Evolutionary conservation across 2,329 filamentous ascomycete genomes (phyloP), one percentile per base, ranked within the genome.

Genomic region (Xylaria sp.): DNA sequence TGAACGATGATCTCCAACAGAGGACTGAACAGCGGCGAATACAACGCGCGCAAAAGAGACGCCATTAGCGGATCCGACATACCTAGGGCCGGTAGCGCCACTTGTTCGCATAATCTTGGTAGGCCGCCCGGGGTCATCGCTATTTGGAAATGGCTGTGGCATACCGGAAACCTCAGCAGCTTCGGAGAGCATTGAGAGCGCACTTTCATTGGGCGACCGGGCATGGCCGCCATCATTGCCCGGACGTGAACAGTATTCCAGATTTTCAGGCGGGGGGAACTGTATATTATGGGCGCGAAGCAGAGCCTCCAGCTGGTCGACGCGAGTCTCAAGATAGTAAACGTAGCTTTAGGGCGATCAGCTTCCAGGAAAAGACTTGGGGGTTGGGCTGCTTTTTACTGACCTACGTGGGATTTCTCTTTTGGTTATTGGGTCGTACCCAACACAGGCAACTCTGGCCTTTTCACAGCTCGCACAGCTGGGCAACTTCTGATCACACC

Each of bases 341-440:
- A 98, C 93, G 83, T 98, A 98, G 80, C 91, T 93, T 71, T 50
- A 67, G 64, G 70, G 55, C 28, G 59, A 66, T 76, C 61, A 76
- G 73, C 65, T 63, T 53, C 23, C 43, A 34, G 58, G 53, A 36
- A 18, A 30, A 55, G 39, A 39, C 25, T 28, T n/a, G 34, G 7
- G 10, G 25, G 23, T 12, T 12, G 18, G 48, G 30, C 34, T 23
- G 32, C 18, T 5, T 20, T 23, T 32, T 67, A 91, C 91, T 82
- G 90, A 97, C 84, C 91, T 94, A 80, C 94, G 88, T 58, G 95
- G 95, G 66, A 98, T 97, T 81, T 97, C 94, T 77, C 93, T 90
- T 85, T 97, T 97, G 28, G 93, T 97, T 76, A 97, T 97, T 39
- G 95, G 94, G 78, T 98, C 95, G 80, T 97, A 97, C 70, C 95